These are phyloP conservation scores for Talaromyces sp. DNA, from an alignment of 2,329 filamentous ascomycete genomes.

Conservation along the genomic window DNA sequence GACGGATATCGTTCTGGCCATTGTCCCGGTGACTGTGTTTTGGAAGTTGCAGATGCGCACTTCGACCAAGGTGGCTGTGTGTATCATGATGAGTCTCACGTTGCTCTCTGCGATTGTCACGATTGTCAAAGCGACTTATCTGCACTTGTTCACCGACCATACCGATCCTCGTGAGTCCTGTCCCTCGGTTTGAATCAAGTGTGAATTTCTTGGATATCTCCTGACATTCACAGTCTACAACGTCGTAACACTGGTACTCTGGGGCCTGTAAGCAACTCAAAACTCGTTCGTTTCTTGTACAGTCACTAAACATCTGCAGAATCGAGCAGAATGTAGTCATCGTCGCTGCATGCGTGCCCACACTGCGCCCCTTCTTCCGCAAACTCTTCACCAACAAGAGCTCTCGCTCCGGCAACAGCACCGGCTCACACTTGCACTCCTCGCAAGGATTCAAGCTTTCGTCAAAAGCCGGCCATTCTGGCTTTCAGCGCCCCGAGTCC, in stretches of 20 bases:
- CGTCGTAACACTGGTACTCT: slow-evolving; percentile 23
- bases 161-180: slow-evolving; percentile 26
- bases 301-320: slow-evolving; percentile 11
- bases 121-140: slow-evolving; percentile 28
- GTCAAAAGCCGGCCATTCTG: background rate
- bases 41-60: slow-evolving; percentile 28
- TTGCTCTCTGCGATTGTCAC: slow-evolving; percentile 28
- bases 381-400: slow-evolving; percentile 19
- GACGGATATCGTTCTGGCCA: slow-evolving; percentile 28
- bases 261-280: slow-evolving; percentile 21
- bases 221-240: slow-evolving; percentile 18
- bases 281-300: background rate
- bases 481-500: background rate
- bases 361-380: slow-evolving; percentile 28
- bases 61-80: slow-evolving; percentile 25
- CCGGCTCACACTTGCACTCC: background rate
- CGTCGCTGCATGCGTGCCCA: slow-evolving; percentile 29
- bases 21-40: slow-evolving; percentile 26
- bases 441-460: background rate
- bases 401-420: background rate
- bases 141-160: slow-evolving; percentile 25
- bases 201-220: no score
- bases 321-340: slow-evolving; percentile 32
- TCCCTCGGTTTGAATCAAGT: no score
- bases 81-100: slow-evolving; percentile 30